A percentile compares a stretch with the other conserved stretches of the same genome.
Conservation (phyloP, 1,139 yeast genomes). For the Geotrichum bryndzae region DNA sequence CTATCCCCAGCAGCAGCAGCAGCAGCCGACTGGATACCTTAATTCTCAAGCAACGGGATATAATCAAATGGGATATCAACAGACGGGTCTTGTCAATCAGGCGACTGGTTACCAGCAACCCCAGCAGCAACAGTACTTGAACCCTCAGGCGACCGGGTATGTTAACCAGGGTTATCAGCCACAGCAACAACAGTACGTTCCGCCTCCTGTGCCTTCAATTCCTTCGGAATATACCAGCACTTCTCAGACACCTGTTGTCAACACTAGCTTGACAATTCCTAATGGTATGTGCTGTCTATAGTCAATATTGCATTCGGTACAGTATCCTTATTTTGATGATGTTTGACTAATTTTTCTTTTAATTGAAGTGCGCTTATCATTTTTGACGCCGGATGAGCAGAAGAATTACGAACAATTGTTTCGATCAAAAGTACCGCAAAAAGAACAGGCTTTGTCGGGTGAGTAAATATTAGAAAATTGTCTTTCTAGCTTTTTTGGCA, state of each 20-base stretch:
- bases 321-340: neutral
- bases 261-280: conserved; percentile 25
- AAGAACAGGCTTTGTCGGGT: conserved; percentile 72
- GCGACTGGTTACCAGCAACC: conserved; percentile 13
- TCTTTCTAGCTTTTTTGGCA: neutral
- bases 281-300: conserved; percentile 37
- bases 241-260: conserved; percentile 25
- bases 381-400: conserved; percentile 80
- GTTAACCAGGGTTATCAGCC: conserved; percentile 8
- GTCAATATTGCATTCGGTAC: conserved; percentile 15
- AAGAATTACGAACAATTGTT: conserved; percentile 77
- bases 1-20: conserved; percentile 22
- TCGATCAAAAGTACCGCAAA: conserved; percentile 64
- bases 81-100: neutral
- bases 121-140: conserved; percentile 4
- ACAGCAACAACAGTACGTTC: conserved; percentile 11
- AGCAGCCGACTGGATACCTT: conserved; percentile 19
- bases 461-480: neutral
- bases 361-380: conserved; percentile 59
- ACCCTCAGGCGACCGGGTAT: conserved; percentile 26
- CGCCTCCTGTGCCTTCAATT: conserved; percentile 17
- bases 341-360: neutral
- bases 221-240: conserved; percentile 22
- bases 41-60: conserved; percentile 13
- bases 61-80: neutral